Base-by-base conservation (phyloP, 2,329 filamentous ascomycete genomes). In the Fulvia fulva region DNA sequence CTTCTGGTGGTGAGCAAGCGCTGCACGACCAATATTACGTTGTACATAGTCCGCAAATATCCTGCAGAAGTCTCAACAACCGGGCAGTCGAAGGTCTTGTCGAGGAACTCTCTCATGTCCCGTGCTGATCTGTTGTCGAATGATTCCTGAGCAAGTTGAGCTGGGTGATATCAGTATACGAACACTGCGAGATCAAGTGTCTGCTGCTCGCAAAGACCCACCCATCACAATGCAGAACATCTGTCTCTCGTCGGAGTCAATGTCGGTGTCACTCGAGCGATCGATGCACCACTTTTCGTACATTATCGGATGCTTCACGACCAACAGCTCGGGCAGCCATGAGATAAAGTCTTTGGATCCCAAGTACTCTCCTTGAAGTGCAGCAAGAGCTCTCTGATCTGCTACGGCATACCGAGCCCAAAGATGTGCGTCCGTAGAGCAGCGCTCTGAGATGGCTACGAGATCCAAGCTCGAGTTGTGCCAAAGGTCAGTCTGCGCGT, bases 341-440 rank as follows among this genome's bases (percentile, higher is more conserved):
- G 34, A 16, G 32, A 51, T 11, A 30, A 28, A 26, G 44, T 45
- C 51, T 41, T 34, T 56, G 34, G 26, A n/a, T 16, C 25, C 41
- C 25, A 32, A 37, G 30, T n/a, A 25, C 55, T 46, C 55, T 43
- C 22, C n/a, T n/a, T n/a, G 47, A 28, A 12, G 30, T 9, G 5
- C 51, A n/a, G 25, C 46, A 41, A 46, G 55, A 41, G 56, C 56
- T n/a, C 21, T 58, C 56, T 62, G 57, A 22, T 62, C 58, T 14
- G 60, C 60, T 11, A 62, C 41, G 3, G 60, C 60, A 23, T 58
- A 62, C n/a, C 58, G 52, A 16, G 58, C 58, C 60, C 60, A 62
- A n/a, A 43, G 23, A 21, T n/a, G 19, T 16, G 57, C 60, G 46
- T 60, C 52, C 43, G 55, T 51, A 14, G 45, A 25, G 30, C 54